phyloP scores from a whole-genome alignment of 2,329 filamentous ascomycete genomes.

The Huntiella abstrusa region DNA sequence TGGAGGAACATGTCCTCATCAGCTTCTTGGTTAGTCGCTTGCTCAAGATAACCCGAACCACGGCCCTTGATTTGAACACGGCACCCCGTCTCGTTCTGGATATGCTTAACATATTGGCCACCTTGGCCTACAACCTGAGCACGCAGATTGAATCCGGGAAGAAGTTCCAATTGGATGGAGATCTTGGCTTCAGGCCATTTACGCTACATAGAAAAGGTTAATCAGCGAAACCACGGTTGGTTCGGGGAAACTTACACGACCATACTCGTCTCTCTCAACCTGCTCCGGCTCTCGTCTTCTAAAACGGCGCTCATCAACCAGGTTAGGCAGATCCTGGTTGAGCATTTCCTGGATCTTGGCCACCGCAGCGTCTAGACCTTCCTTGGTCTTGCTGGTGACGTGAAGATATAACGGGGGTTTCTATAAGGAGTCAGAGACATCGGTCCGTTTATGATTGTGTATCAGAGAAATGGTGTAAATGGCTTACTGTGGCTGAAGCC shows the following conservation, averaged over 20 bases:
- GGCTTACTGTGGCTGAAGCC: conserved; percentile 74
- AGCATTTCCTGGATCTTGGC: conserved; percentile 84
- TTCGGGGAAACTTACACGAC: conserved; percentile 40
- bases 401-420: conserved; percentile 89
- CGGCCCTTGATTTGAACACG: conserved; percentile 96
- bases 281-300: conserved; percentile 62
- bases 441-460: neutral
- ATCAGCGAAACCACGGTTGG: neutral
- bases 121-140: conserved; percentile 91
- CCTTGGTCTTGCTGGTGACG: conserved; percentile 79
- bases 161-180: conserved; percentile 71
- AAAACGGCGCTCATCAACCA: conserved; percentile 88
- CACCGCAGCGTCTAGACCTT: conserved; percentile 78
- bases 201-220: conserved; percentile 34
- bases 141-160: conserved; percentile 87
- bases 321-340: conserved; percentile 83
- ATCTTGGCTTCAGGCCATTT: conserved; percentile 99
- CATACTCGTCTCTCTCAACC: conserved; percentile 78
- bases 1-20: conserved; percentile 95
- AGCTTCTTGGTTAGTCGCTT: conserved; percentile 70
- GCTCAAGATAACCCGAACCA: conserved; percentile 85
- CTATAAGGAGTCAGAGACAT: conserved; percentile 26
- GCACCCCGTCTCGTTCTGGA: conserved; percentile 86
- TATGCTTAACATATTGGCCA: conserved; percentile 93
- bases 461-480: neutral